Conservation (phyloP, 2,329 filamentous ascomycete species). For the Penicillium sp. region DNA sequence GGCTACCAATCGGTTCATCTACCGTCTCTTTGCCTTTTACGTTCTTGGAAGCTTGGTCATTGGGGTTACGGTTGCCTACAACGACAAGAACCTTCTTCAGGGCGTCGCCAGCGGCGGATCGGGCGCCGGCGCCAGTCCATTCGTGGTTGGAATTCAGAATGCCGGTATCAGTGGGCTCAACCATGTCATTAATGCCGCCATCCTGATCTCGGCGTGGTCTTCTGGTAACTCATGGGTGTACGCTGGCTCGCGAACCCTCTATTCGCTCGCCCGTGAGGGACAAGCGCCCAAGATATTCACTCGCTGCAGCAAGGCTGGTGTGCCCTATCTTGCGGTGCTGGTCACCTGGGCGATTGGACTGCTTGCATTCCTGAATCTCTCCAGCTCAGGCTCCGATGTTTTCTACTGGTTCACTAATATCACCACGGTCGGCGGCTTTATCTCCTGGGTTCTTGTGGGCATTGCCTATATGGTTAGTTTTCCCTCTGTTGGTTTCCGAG, state of each 20-base stretch:
- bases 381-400: slow-evolving; percentile 34
- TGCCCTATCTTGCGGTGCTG: slow-evolving; percentile 53
- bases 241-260: slow-evolving; percentile 50
- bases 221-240: slow-evolving; percentile 65
- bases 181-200: slow-evolving; percentile 70
- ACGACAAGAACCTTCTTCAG: slow-evolving; percentile 52
- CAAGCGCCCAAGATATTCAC: slow-evolving; percentile 42
- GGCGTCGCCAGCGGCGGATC: slow-evolving; percentile 34
- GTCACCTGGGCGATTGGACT: slow-evolving; percentile 41
- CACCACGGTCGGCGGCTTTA: slow-evolving; percentile 38
- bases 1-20: slow-evolving; percentile 53
- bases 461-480: slow-evolving; percentile 47
- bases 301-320: slow-evolving; percentile 44
- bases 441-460: slow-evolving; percentile 41
- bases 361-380: slow-evolving; percentile 37
- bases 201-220: slow-evolving; percentile 68
- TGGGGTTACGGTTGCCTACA: slow-evolving; percentile 57
- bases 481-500: slow-evolving; percentile 43
- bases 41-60: slow-evolving; percentile 55
- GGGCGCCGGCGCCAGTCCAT: slow-evolving; percentile 50
- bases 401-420: slow-evolving; percentile 46
- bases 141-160: slow-evolving; percentile 67
- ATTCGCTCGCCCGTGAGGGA: slow-evolving; percentile 46
- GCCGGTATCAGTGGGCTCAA: slow-evolving; percentile 66
- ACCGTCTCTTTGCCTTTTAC: slow-evolving; percentile 56